phyloP scores from a whole-genome alignment of 495 filamentous ascomycete species.

The Aspergillus wentii region DNA sequence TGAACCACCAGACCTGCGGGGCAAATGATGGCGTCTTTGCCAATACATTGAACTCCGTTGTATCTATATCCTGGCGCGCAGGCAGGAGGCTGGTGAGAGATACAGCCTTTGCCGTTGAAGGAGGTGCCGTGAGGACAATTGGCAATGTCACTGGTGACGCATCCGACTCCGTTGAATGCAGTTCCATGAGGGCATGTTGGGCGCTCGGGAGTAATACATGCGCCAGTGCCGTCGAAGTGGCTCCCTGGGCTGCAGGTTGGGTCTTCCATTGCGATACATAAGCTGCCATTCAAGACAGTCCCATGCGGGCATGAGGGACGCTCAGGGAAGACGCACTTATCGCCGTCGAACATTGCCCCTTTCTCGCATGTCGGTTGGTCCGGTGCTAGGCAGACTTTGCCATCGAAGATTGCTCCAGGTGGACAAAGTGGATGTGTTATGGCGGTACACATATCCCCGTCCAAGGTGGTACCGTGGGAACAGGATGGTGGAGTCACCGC shows the following conservation, averaged over 20 bases:
- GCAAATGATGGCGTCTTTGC: too few species aligned
- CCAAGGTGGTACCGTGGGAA: neutral
- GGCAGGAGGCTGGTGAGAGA: neutral
- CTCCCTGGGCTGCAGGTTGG: slow-evolving; percentile 3
- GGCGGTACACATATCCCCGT: slow-evolving; percentile 3
- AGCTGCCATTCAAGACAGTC: slow-evolving; percentile 1
- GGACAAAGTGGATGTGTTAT: slow-evolving; percentile 2
- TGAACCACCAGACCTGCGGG: too few species aligned
- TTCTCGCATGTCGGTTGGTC: neutral
- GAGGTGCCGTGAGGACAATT: neutral
- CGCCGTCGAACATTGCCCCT: slow-evolving; percentile 4
- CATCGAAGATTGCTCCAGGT: slow-evolving; percentile 3
- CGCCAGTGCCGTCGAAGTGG: neutral
- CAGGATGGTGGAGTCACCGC: slow-evolving; percentile 1
- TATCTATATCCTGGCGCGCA: too few species aligned
- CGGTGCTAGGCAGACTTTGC: slow-evolving; percentile 2
- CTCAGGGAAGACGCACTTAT: slow-evolving; percentile 3
- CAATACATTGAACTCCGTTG: too few species aligned
- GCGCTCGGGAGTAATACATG: too few species aligned
- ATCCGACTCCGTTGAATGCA: too few species aligned
- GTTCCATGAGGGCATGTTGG: too few species aligned
- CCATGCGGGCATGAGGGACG: slow-evolving; percentile 1
- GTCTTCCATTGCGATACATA: neutral
- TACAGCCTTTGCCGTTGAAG: slow-evolving; percentile 4
- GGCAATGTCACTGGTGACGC: too few species aligned